Base-by-base conservation (phyloP, 2,329 filamentous ascomycete species). In the Bisporella sp. region DNA sequence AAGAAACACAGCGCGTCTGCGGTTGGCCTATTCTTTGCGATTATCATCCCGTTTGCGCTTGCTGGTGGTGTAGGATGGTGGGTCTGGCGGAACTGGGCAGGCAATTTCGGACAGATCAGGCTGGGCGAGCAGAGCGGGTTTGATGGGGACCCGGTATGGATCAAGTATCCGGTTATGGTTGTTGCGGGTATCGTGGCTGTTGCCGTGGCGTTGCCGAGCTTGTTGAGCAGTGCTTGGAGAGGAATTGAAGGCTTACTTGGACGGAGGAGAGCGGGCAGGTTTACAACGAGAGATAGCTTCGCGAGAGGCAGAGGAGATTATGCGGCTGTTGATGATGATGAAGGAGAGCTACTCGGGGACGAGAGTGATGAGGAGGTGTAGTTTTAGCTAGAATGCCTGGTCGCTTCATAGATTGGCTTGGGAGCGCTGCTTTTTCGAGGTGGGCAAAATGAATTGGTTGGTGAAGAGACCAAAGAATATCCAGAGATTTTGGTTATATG, bases 311-410 rank as follows among this genome's bases (percentile, higher is more conserved):
- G 88, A 50, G 85, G 87, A n/a, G 89, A 96, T 67, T 97, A 97
- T 67, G 81, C 84, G 12, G 78, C 85, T 62, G 89, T 96, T 47
- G 90, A 95, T 62, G 87, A 93, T 46, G 93, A 97, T 65, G 93
- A 97, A 67, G 92, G 92, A 45, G 92, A 97, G 73, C 72, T 99
- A 59, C 71, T 99, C 35, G 93, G 93, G 1, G 92, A 96, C 59
- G 91, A 95, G 53, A 90, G 89, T 59, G 92, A 96, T 57, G 90
- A 96, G 64, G 92, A 96, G 54, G 87, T 85, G 21, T 21, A 21
- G 21, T 21, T 21, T 21, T 21, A 21, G 21, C 21, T 21, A 21
- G 21, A 21, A 21, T 3, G 21, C 21, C 21, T 21, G 21, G 2
- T 21, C 21, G 21, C 3, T 21, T 21, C 21, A 21, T 21, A 21